Base-by-base conservation (phyloP, 176 grass and related monocot genomes). In the Thinopyrum elongatum region DNA sequence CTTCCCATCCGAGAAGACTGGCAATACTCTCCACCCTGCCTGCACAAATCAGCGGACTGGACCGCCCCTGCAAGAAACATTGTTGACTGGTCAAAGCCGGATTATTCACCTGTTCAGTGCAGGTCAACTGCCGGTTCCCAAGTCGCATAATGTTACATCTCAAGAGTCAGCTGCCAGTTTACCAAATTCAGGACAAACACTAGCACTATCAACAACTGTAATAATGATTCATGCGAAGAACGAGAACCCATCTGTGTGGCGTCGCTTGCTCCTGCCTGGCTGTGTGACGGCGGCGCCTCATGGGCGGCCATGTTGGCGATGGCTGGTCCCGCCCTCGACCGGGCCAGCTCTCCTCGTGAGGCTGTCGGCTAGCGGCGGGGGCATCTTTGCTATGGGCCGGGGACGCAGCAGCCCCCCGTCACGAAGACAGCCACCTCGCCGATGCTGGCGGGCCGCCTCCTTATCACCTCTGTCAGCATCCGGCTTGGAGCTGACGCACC, bases 401-500 rank as follows among this genome's bases (percentile, higher is more conserved):
- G 95, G 76, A 95, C 83, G 9, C 91, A n/a, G 84, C 76, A 92
- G 51, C 83, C 91, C 92, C 2, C n/a, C n/a, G 92, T 91, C 16
- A 91, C 76, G 57, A 93, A 98, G 78, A 98, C 95, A n/a, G 90
- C 91, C 84, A 97, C 89, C 70, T 97, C 95, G 16, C 95, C 95
- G 35, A 97, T 95, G 90, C 88, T 95, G 46, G 70, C 79, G 15
- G 90, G 89, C 51, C 74, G 88, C 75, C 89, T 88, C 76, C 91
- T 84, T 26, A 74, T 72, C 19, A 35, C 4, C 5, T 79, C 85
- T 30, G 1, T 85, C 74, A 69, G 95, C 80, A 11, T 79, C 86
- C 58, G 86, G 86, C 33, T 86, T 95, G 14, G 93, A 98, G 69
- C 55, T 79, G 39, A 95, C 67, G 82, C 95, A 97, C 38, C 95